These are phyloP conservation scores for Tilletiaria anomala DNA, from an alignment of 1,284 basidiomycete genomes.

Conservation along the genomic window DNA sequence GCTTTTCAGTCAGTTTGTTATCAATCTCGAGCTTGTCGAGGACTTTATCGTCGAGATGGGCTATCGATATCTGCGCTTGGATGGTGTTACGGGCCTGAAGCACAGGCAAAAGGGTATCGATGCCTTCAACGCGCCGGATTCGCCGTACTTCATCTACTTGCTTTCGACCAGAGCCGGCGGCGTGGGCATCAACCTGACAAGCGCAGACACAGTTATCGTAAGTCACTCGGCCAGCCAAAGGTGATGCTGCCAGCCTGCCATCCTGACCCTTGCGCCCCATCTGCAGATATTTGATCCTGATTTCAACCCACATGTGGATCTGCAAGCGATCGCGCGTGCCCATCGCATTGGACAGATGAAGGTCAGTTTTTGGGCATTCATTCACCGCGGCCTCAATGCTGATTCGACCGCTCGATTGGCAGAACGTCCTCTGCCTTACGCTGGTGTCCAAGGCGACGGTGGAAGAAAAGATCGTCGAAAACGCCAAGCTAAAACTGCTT, in stretches of 20 bases:
- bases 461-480: slow-evolving; percentile 90
- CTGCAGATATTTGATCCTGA: slow-evolving; percentile 83
- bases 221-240: too few relatives aligned
- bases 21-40: slow-evolving; percentile 38
- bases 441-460: too few relatives aligned
- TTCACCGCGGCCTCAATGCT: too few relatives aligned
- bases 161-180: slow-evolving; percentile 40
- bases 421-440: too few relatives aligned
- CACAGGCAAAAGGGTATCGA: slow-evolving; percentile 63
- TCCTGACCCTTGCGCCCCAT: too few relatives aligned
- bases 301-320: slow-evolving; percentile 77
- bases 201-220: slow-evolving; percentile 69
- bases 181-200: slow-evolving; percentile 42
- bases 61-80: slow-evolving; percentile 36
- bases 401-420: too few relatives aligned
- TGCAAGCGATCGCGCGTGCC: slow-evolving; percentile 71
- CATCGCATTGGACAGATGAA: slow-evolving; percentile 50
- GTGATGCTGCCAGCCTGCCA: slow-evolving; percentile 8
- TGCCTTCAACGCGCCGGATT: slow-evolving; percentile 70
- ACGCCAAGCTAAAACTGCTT: slow-evolving; percentile 86
- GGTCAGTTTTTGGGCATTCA: background rate
- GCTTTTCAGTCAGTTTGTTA: slow-evolving; percentile 36
- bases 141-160: slow-evolving; percentile 46
- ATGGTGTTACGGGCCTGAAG: slow-evolving; percentile 9
- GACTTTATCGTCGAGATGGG: slow-evolving; percentile 33